These are phyloP conservation scores for Centaurea solstitialis DNA, from an alignment of 129 eudicot genomes.

Conservation along the genomic window DNA sequence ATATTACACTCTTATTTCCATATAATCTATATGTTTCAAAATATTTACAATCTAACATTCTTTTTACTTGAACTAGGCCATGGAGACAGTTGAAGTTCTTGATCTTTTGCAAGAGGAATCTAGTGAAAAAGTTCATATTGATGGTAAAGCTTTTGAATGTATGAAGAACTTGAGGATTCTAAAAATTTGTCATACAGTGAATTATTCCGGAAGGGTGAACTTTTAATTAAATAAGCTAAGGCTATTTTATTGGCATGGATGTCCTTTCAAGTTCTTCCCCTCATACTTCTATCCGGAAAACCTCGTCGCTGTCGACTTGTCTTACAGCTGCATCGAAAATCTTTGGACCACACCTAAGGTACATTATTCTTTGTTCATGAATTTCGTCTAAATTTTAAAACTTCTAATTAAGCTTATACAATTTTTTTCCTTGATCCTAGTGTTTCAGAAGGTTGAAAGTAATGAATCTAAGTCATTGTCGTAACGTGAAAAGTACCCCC, in stretches of 20 bases:
- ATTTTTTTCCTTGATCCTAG: not conserved
- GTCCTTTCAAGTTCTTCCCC: slow-evolving; percentile 8
- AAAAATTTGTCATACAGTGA: too few species aligned
- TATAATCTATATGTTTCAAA: not conserved
- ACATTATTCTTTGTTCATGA: not conserved
- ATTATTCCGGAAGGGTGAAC: not conserved
- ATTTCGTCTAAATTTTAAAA: not conserved
- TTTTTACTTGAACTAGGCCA: not conserved
- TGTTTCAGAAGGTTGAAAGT: slow-evolving; percentile 16
- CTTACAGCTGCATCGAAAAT: not conserved
- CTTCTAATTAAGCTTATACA: not conserved
- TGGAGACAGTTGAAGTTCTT: not conserved
- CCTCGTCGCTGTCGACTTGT: slow-evolving; percentile 15
- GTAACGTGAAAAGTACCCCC: slow-evolving; percentile 10
- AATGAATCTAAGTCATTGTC: slow-evolving; percentile 22
- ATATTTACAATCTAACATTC: not conserved
- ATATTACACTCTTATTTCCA: not conserved
- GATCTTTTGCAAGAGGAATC: too few species aligned
- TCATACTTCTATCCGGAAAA: not conserved
- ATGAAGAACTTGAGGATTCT: too few species aligned
- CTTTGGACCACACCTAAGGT: not conserved
- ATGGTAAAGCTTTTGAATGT: too few species aligned
- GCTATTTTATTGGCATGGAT: not conserved
- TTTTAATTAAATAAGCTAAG: not conserved
- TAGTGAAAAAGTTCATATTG: too few species aligned